Percentiles rank a stretch among this genome's conserved stretches.
These are phyloP conservation scores for Gossypium stocksii DNA, from an alignment of 345 rosid species.

Conservation along the genomic window DNA sequence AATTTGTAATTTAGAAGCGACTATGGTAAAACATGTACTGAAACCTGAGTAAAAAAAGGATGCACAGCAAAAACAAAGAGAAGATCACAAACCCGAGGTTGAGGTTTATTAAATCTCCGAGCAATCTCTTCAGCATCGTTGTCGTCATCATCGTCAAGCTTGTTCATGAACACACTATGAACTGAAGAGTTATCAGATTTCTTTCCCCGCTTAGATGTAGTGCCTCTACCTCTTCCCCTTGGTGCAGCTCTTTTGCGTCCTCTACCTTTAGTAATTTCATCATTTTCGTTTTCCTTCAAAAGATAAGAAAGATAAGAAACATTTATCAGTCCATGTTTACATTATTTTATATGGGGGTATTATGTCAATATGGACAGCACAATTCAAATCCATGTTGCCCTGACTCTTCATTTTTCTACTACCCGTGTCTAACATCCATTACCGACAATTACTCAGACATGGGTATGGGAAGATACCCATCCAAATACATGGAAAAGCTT, in stretches of 20 bases:
- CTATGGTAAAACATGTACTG: background rate
- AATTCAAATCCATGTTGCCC: background rate
- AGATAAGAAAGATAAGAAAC: background rate
- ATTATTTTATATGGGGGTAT: background rate
- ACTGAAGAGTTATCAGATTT: conserved; percentile 61
- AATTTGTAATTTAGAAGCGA: background rate
- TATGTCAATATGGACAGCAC: background rate
- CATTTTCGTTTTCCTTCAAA: conserved; percentile 61
- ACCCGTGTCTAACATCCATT: background rate
- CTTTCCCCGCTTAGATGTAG: conserved; percentile 72
- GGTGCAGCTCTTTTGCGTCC: conserved; percentile 77
- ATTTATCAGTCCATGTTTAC: background rate
- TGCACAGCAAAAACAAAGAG: background rate
- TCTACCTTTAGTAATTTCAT: conserved; percentile 36
- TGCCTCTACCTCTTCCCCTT: conserved; percentile 67
- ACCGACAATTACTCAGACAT: background rate
- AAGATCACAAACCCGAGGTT: conserved; percentile 57
- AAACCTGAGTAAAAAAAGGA: background rate
- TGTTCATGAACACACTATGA: conserved; percentile 54
- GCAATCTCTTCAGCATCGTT: conserved; percentile 42
- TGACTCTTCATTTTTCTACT: background rate
- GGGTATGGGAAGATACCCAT: background rate
- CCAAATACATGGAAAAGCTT: background rate
- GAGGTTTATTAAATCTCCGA: conserved; percentile 54
- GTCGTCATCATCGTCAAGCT: conserved; percentile 65